phyloP scores from a whole-genome alignment of 495 filamentous ascomycete species.

The Collariella sp. region DNA sequence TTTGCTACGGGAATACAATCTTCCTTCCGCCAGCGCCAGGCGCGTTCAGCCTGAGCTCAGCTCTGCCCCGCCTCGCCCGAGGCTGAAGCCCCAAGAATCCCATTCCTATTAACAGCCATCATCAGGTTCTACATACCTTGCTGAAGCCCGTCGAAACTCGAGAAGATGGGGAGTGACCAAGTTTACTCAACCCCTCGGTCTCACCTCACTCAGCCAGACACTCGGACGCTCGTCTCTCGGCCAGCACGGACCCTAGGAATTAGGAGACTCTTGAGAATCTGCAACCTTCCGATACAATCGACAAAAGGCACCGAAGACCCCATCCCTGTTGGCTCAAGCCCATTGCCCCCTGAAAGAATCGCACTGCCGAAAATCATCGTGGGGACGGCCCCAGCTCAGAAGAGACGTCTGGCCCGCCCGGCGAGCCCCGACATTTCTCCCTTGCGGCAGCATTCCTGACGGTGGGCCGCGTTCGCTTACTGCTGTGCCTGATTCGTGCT shows the following conservation, averaged over 20 bases:
- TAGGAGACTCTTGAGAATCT: background rate
- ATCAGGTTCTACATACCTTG: too few species aligned
- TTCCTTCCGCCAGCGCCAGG: too few species aligned
- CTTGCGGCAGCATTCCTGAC: background rate
- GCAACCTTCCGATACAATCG: background rate
- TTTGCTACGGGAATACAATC: background rate
- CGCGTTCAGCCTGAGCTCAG: background rate
- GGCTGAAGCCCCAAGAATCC: too few species aligned
- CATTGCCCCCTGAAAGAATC: background rate
- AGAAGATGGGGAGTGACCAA: too few species aligned
- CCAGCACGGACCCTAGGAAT: background rate
- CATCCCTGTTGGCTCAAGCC: background rate
- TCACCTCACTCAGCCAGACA: too few species aligned
- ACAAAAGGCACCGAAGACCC: background rate
- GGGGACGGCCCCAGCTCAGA: slow-evolving; percentile 1
- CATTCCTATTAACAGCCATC: too few species aligned
- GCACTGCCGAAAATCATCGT: slow-evolving; percentile 4
- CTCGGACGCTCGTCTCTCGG: too few species aligned
- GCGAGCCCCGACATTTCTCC: background rate
- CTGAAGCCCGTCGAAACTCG: too few species aligned
- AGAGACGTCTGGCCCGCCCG: background rate
- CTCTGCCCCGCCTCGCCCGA: background rate
- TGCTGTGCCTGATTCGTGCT: slow-evolving; percentile 23
- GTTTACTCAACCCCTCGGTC: too few species aligned
- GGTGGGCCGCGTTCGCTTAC: slow-evolving; percentile 27